A percentile compares a stretch with the other conserved stretches of the same genome.
Conservation (phyloP, 495 filamentous ascomycete species). For the Trichoderma virens region DNA sequence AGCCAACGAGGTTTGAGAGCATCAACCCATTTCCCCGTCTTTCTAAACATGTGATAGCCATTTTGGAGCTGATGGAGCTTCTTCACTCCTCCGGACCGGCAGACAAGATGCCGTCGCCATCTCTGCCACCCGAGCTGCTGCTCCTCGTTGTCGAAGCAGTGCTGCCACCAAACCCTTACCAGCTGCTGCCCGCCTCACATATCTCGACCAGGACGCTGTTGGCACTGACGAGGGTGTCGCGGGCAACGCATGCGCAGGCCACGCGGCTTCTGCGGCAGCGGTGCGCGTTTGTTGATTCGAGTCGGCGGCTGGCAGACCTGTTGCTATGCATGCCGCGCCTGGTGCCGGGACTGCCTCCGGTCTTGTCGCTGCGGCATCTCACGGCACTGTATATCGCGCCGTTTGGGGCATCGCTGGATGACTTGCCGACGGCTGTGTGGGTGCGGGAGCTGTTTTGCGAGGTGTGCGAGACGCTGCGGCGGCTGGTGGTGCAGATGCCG, state of each 20-base stretch:
- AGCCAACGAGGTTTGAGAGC: too few species aligned
- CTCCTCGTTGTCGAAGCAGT: constrained; percentile 19
- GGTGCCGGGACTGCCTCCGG: constrained; percentile 9
- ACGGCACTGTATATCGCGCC: constrained; percentile 16
- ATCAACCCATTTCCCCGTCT: too few species aligned
- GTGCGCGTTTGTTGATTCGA: constrained; percentile 23
- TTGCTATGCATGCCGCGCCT: constrained; percentile 9
- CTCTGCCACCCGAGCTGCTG: constrained; percentile 19
- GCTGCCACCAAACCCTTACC: constrained; percentile 12
- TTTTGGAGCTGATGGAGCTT: too few species aligned
- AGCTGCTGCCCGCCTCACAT: constrained; percentile 15
- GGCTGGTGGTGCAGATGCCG: constrained; percentile 20
- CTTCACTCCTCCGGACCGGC: neutral
- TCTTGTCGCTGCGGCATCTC: constrained; percentile 11
- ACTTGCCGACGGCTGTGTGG: constrained; percentile 11
- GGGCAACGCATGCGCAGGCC: constrained; percentile 18
- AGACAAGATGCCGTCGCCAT: neutral
- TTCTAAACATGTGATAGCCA: too few species aligned
- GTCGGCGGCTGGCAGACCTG: constrained; percentile 1
- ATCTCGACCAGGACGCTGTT: constrained; percentile 20
- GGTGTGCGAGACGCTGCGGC: constrained; percentile 16
- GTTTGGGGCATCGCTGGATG: constrained; percentile 10
- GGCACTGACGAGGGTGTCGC: constrained; percentile 19
- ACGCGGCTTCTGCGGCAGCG: constrained; percentile 19
- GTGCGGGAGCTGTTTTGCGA: constrained; percentile 17